Evolutionary conservation across 2,329 filamentous ascomycete species (phyloP), one percentile per base, ranked within the genome.

Genomic region (Beauveria varroae): DNA sequence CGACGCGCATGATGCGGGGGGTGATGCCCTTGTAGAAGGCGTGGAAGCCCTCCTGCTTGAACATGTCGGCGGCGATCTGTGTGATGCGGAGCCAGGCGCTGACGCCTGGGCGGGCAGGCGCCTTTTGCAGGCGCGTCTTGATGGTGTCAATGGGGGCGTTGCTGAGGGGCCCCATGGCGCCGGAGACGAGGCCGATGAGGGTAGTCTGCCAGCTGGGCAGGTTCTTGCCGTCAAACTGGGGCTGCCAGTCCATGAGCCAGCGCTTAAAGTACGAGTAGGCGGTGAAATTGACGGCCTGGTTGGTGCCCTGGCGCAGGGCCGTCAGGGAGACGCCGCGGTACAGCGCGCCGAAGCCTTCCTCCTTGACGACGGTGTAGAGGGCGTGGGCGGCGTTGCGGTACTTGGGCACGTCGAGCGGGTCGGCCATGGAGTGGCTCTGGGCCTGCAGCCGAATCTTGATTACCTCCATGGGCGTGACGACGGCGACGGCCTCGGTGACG

Each of bases 11-110:
- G 68, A 99, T 90, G 69, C 95, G 86, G 7, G 95, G 95, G 52
- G 95, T 99, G 76, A 99, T 99, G 69, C 95, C 95, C 83, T 98
- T 98, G 82, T 96, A 99, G 78, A 99, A 99, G 53, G 95, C 95
- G 69, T 91, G 87, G 67, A 93, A 81, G 41, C 95, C 95, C 78
- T 99, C 95, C 78, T 96, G 90, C 87, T 86, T 90, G 79, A 93
- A 93, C 90, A 93, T 95, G 65, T 93, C 89, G 61, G 77, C 82
- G 57, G 90, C 87, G 68, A 99, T 99, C 46, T 77, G 73, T 34
- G 84, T 80, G 68, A 99, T 97, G 63, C 95, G 82, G 62, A 84
- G 83, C 67, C 96, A 75, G 14, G 95, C 93, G 52, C 86, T 90
- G 70, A 93, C 88, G 18, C 93, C 93, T 5, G 86, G 83, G 75